Conservation (phyloP, 495 filamentous ascomycete species). For the Hypoxylon fuscum region DNA sequence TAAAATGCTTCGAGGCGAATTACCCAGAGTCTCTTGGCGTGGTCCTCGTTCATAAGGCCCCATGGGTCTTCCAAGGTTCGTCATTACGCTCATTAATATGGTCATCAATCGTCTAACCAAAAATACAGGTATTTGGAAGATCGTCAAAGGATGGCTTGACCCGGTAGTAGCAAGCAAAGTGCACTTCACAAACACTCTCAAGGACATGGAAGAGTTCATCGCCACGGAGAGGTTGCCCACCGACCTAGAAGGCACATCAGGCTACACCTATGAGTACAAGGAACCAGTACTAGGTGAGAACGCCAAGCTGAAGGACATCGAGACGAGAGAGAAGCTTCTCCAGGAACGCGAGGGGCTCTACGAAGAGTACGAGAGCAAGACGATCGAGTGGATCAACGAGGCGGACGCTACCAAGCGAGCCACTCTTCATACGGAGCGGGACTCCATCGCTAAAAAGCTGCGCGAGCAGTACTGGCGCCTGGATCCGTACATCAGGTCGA, state of each 20-base stretch:
- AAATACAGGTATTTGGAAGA: slow-evolving; percentile 75
- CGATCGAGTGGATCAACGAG: slow-evolving; percentile 72
- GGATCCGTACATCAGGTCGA: slow-evolving; percentile 78
- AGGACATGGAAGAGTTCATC: slow-evolving; percentile 83
- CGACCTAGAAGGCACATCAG: slow-evolving; percentile 83
- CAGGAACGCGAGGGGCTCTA: slow-evolving; percentile 67
- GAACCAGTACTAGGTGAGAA: slow-evolving; percentile 82
- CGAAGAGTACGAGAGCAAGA: slow-evolving; percentile 73
- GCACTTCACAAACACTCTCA: slow-evolving; percentile 86
- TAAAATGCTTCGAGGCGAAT: slow-evolving; percentile 99
- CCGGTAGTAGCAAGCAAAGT: slow-evolving; percentile 95
- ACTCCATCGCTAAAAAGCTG: slow-evolving; percentile 66
- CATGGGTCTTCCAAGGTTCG: slow-evolving; percentile 93
- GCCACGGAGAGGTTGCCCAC: slow-evolving; percentile 73
- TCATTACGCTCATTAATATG: neutral
- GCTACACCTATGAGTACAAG: slow-evolving; percentile 81
- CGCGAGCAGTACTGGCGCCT: slow-evolving; percentile 83
- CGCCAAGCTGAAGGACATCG: slow-evolving; percentile 70
- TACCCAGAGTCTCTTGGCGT: slow-evolving; percentile 92
- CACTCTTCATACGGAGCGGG: slow-evolving; percentile 56
- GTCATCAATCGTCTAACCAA: slow-evolving; percentile 20
- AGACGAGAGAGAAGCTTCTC: slow-evolving; percentile 67
- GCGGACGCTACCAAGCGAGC: slow-evolving; percentile 45
- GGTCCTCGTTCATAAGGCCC: slow-evolving; percentile 95
- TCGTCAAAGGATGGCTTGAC: slow-evolving; percentile 96